These are phyloP conservation scores for Scolecobasidium constrictum DNA, from an alignment of 2,329 filamentous ascomycete species.

Conservation along the genomic window DNA sequence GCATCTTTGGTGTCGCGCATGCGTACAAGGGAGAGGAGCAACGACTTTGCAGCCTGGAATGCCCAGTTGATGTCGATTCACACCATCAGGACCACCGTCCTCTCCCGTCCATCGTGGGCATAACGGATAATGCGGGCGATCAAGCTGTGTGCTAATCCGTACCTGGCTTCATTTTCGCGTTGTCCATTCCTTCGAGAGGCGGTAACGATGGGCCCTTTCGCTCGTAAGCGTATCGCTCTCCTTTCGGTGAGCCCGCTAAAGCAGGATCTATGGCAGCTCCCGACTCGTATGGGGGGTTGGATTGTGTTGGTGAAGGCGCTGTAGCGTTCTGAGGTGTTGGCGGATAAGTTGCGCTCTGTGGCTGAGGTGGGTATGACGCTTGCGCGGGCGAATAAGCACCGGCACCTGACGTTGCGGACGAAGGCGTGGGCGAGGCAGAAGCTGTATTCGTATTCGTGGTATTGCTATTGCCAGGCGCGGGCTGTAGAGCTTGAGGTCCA, in stretches of 20 bases:
- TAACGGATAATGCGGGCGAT: neutral
- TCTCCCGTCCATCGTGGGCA: neutral
- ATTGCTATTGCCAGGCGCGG: conserved; percentile 43
- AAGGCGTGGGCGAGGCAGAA: conserved; percentile 20
- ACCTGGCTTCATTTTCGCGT: conserved; percentile 4
- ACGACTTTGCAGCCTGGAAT: neutral
- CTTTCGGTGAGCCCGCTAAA: conserved; percentile 1
- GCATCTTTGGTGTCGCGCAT: no score
- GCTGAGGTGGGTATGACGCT: conserved; percentile 25
- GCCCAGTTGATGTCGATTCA: neutral
- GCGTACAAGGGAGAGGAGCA: conserved; percentile 2
- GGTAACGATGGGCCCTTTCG: neutral
- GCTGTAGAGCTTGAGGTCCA: conserved; percentile 61
- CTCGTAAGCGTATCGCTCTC: neutral
- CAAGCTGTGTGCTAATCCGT: neutral
- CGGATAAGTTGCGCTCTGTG: conserved; percentile 20
- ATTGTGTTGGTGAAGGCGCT: conserved; percentile 16
- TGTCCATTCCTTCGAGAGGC: conserved; percentile 3
- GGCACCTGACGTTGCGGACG: conserved; percentile 18
- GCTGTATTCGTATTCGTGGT: conserved; percentile 11
- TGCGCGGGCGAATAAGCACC: conserved; percentile 15
- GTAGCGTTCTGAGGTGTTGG: conserved; percentile 25
- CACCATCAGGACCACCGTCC: neutral
- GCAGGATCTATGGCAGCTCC: conserved; percentile 8
- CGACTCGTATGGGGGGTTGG: conserved; percentile 18